These are phyloP conservation scores for Allomyces arbusculus DNA, from an alignment of 192 early-diverging fungal species.

Conservation along the genomic window DNA sequence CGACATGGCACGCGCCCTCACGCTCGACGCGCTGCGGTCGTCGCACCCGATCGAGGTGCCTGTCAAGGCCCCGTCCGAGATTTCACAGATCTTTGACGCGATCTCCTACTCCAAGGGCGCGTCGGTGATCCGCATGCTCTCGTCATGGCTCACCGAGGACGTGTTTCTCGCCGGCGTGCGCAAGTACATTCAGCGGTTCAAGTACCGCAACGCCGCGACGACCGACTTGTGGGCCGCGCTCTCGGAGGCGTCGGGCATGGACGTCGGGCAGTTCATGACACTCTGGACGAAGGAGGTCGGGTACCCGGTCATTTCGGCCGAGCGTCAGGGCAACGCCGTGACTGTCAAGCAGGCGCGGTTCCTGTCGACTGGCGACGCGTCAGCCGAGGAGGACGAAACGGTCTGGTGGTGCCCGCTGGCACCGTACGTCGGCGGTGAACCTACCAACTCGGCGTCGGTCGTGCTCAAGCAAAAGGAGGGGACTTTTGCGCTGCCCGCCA, in stretches of 20 bases:
- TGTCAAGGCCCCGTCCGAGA: conserved; percentile 44
- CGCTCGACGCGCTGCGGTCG: conserved; percentile 51
- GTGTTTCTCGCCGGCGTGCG: conserved; percentile 26
- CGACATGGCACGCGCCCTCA: conserved; percentile 39
- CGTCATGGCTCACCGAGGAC: conserved; percentile 27
- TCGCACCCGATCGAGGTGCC: conserved; percentile 68
- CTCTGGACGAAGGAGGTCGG: conserved; percentile 49
- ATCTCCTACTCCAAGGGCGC: conserved; percentile 70
- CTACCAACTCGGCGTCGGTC: background rate
- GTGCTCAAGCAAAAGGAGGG: conserved; percentile 18
- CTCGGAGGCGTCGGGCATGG: conserved; percentile 31
- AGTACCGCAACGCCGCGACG: conserved; percentile 50
- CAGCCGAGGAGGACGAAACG: conserved; percentile 33
- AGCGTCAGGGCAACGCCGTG: conserved; percentile 25
- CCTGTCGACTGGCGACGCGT: conserved; percentile 34
- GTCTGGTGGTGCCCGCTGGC: conserved; percentile 48
- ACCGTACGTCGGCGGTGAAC: background rate
- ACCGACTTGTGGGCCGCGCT: conserved; percentile 57
- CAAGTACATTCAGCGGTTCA: conserved; percentile 41
- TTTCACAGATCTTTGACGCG: conserved; percentile 70
- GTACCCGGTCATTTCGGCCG: conserved; percentile 43
- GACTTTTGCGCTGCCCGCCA: conserved; percentile 8
- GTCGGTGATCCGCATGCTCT: conserved; percentile 63
- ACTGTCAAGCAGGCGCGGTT: conserved; percentile 41
- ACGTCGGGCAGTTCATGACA: conserved; percentile 48